Base-by-base conservation (phyloP, 805 yeast genomes). In the Saccharomycopsis synnaedendra region DNA sequence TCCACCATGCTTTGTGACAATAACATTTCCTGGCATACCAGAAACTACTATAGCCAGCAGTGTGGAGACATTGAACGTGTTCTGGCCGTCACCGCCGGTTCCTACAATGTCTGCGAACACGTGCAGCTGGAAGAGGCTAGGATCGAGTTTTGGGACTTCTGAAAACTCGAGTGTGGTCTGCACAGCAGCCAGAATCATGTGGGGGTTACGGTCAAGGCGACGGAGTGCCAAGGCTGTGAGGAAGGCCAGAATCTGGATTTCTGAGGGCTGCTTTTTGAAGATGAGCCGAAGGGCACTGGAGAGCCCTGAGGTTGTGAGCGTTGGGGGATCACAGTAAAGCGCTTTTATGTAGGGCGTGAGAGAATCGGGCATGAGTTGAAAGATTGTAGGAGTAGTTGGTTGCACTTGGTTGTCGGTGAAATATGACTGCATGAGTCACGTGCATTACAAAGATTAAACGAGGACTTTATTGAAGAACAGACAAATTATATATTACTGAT, bases 1-100 rank as follows among this genome's bases (percentile, higher is more conserved):
- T 9, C 97, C 97, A 29, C 99, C 99, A 63, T 93, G 99, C 53
- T 93, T 93, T 28, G 76, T 74, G 39, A 90, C 63, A 3, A 44
- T 32, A 6, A 27, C 19, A 5, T 32, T 47, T 4, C 76, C 74
- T 4, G 61, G 57, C 70, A 87, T 82, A 5, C 98, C 99, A 0
- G 97, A 86, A 0, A 88, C 93, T 2, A 93, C 88, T 43, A 93
- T 87, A 1, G 97, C 97, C 1, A 96, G 72, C 3, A 97, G 85
- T 0, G 98, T 93, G 10, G 95, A 83, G 2, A 93, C 98, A 57
- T 93, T 93, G 68, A 93, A 93, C 0, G 99, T 93, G 61, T 93
- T 83, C 60, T 93, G 96, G 1, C 96, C 96, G 61, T 93, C 99
- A 10, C 99, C 99, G 31, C 99, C 99, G 0, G 99, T 93, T 1